phyloP scores from a whole-genome alignment of 805 yeast genomes.

The Saccharomycopsis malanga region DNA sequence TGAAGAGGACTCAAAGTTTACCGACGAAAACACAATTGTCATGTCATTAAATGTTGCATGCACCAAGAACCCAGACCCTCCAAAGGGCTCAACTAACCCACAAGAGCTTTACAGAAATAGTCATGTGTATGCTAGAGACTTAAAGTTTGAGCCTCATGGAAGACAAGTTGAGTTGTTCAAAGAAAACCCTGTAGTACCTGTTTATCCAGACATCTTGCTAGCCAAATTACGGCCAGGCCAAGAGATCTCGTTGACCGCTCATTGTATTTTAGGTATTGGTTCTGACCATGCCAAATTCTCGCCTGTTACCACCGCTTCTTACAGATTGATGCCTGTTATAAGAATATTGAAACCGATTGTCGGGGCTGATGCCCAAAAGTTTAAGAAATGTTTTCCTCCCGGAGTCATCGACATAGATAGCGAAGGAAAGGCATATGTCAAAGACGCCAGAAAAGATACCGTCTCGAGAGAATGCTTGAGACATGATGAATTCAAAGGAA shows the following conservation, averaged over 20 bases:
- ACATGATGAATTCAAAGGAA: conserved; percentile 83
- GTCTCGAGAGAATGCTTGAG: conserved; percentile 95
- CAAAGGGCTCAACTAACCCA: conserved; percentile 72
- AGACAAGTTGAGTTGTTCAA: conserved; percentile 69
- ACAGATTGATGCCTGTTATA: conserved; percentile 84
- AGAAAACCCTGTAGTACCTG: conserved; percentile 59
- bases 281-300: conserved; percentile 96
- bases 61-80: conserved; percentile 78
- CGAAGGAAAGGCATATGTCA: conserved; percentile 66
- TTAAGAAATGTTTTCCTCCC: conserved; percentile 85
- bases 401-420: conserved; percentile 80
- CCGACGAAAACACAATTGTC: conserved; percentile 86
- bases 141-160: conserved; percentile 89
- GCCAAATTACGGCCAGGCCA: conserved; percentile 97
- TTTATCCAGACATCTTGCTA: conserved; percentile 82
- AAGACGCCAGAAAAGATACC: conserved; percentile 90
- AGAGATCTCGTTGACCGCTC: conserved; percentile 84
- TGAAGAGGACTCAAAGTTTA: conserved; percentile 57
- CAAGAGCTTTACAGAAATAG: conserved; percentile 77
- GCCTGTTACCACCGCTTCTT: conserved; percentile 95
- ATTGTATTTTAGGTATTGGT: conserved; percentile 87
- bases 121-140: conserved; percentile 81
- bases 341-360: conserved; percentile 65
- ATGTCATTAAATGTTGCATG: conserved; percentile 76
- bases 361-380: conserved; percentile 70